phyloP scores from a whole-genome alignment of 2,329 filamentous ascomycete genomes.

The Raffaelea albimanens region DNA sequence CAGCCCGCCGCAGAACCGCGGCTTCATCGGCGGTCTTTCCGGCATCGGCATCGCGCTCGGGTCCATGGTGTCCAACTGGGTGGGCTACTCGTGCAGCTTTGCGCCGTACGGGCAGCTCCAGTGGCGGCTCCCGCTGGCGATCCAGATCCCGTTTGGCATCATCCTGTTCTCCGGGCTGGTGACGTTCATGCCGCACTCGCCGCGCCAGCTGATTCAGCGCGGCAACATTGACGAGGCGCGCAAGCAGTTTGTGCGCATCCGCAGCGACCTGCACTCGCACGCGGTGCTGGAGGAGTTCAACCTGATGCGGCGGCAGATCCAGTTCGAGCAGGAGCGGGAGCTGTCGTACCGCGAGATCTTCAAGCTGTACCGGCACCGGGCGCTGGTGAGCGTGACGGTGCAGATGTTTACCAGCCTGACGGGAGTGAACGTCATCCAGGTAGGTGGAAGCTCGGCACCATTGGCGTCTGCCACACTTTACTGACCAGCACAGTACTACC shows the following conservation, averaged over 20 bases:
- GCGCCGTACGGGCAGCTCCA: constrained; percentile 42
- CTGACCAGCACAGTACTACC: constrained; percentile 2
- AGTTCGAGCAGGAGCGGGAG: constrained; percentile 48
- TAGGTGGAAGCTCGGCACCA: constrained; percentile 17
- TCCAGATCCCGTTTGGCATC: constrained; percentile 47
- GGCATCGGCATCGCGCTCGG: constrained; percentile 46
- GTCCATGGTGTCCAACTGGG: constrained; percentile 48
- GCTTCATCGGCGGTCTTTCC: constrained; percentile 43
- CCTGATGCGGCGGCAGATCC: constrained; percentile 43
- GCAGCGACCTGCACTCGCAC: constrained; percentile 32
- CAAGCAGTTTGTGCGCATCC: constrained; percentile 35
- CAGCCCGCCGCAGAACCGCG: constrained; percentile 34
- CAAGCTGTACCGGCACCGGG: constrained; percentile 38
- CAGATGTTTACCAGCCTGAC: constrained; percentile 49
- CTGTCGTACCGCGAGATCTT: constrained; percentile 43
- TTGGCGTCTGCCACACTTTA: not conserved
- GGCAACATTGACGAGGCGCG: constrained; percentile 39
- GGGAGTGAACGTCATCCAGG: constrained; percentile 46
- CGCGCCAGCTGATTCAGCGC: constrained; percentile 38
- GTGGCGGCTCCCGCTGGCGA: constrained; percentile 44
- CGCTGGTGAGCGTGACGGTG: constrained; percentile 42
- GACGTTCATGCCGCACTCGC: constrained; percentile 48
- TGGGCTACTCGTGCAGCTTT: constrained; percentile 44
- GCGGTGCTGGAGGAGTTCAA: constrained; percentile 41
- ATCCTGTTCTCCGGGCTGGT: constrained; percentile 42